A percentile compares a stretch with the other conserved stretches of the same genome.
Evolutionary conservation across 257 asterid genomes (phyloP).

Genomic region (Solanum gandarillasii): DNA sequence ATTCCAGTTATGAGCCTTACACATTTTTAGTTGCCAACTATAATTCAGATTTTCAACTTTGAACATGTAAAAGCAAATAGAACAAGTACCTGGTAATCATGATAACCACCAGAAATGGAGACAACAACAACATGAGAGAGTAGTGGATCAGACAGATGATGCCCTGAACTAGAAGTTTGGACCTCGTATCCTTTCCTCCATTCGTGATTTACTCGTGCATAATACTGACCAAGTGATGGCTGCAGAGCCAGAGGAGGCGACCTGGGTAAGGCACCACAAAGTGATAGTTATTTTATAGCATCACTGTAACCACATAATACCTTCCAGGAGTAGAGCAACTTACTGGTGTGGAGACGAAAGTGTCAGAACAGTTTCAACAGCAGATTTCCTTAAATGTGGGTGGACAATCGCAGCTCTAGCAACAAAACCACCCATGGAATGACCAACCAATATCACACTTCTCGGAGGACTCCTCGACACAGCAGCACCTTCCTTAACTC

Average conservation of each 20-base stretch:
- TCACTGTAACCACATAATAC: slow-evolving; percentile 5
- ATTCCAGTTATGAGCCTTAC: background rate
- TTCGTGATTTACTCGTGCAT: slow-evolving; percentile 58
- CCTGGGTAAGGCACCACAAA: slow-evolving; percentile 33
- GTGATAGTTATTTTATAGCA: slow-evolving; percentile 3
- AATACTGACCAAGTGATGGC: slow-evolving; percentile 89
- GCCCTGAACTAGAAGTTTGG: slow-evolving; percentile 56
- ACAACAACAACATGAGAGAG: slow-evolving; percentile 64
- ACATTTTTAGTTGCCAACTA: background rate
- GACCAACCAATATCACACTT: slow-evolving; percentile 96
- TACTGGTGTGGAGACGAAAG: slow-evolving; percentile 98
- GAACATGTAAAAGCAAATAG: slow-evolving; percentile 2
- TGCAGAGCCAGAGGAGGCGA: slow-evolving; percentile 86
- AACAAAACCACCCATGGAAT: slow-evolving; percentile 99
- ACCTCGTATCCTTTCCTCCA: slow-evolving; percentile 85
- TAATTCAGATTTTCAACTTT: slow-evolving; percentile 1
- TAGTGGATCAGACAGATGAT: slow-evolving; percentile 37
- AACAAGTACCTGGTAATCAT: slow-evolving; percentile 82
- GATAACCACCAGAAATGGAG: slow-evolving; percentile 92
- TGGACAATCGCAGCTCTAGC: slow-evolving; percentile 93
- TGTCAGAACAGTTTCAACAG: slow-evolving; percentile 86
- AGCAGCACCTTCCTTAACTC: slow-evolving; percentile 64
- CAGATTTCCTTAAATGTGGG: slow-evolving; percentile 73
- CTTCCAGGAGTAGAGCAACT: slow-evolving; percentile 7
- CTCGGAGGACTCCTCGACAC: slow-evolving; percentile 46